Evolutionary conservation across 2,329 filamentous ascomycete species (phyloP).

Genomic region (Exserohilum turcica): DNA sequence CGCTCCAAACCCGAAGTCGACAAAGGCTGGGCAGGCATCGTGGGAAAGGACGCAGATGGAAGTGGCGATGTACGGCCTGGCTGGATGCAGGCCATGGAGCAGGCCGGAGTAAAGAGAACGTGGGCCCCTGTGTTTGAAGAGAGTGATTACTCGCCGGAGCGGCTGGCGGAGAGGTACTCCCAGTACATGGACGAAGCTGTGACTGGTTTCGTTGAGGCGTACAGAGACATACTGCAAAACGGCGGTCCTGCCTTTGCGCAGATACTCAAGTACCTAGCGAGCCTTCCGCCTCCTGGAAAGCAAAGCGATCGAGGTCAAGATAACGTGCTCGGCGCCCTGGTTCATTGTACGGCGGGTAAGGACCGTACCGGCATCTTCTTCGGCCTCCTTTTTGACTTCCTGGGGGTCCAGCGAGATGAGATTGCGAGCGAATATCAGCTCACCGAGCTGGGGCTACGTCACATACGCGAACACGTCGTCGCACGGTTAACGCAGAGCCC

Average conservation of each 20-base stretch:
- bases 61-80: slow-evolving; percentile 41
- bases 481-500: slow-evolving; percentile 53
- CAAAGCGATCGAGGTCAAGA: slow-evolving; percentile 16
- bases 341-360: slow-evolving; percentile 80
- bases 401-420: slow-evolving; percentile 64
- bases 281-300: slow-evolving; percentile 35
- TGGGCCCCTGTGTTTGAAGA: slow-evolving; percentile 70
- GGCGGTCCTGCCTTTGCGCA: slow-evolving; percentile 60
- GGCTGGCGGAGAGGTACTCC: slow-evolving; percentile 64
- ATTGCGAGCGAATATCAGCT: slow-evolving; percentile 69
- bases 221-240: slow-evolving; percentile 63
- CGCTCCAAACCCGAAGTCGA: slow-evolving; percentile 66
- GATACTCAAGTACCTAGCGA: slow-evolving; percentile 65
- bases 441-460: slow-evolving; percentile 65
- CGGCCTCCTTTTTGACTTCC: slow-evolving; percentile 68
- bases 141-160: slow-evolving; percentile 65
- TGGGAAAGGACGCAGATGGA: slow-evolving; percentile 35
- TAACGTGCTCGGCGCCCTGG: slow-evolving; percentile 57
- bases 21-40: slow-evolving; percentile 34
- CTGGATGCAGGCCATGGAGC: slow-evolving; percentile 34
- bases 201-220: slow-evolving; percentile 67
- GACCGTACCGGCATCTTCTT: slow-evolving; percentile 75
- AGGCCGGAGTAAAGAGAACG: slow-evolving; percentile 55
- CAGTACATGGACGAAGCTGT: slow-evolving; percentile 63
- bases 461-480: slow-evolving; percentile 54